These are phyloP conservation scores for Blastobotrys americana DNA, from an alignment of 805 yeast species.

Conservation along the genomic window DNA sequence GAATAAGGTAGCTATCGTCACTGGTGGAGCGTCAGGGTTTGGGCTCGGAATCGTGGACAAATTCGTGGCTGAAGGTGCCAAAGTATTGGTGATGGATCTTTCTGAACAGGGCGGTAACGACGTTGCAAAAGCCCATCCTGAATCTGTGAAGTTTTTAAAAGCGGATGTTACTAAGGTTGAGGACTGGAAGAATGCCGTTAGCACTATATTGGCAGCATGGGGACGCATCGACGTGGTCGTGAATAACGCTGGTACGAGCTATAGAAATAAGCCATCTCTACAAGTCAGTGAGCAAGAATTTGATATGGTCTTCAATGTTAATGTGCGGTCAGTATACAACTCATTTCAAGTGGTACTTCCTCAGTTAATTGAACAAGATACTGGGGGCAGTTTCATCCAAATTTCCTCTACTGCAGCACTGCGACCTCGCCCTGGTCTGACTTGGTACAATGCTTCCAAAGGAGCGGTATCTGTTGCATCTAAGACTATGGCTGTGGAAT, in stretches of 20 bases:
- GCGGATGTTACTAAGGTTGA: too few species aligned
- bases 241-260: constrained; percentile 32
- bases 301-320: constrained; percentile 10
- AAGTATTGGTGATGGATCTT: too few species aligned
- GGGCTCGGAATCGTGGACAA: too few species aligned
- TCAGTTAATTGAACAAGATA: constrained; percentile 10
- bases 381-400: constrained; percentile 14
- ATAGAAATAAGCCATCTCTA: constrained; percentile 5
- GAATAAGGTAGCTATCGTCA: too few species aligned
- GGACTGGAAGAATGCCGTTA: too few species aligned
- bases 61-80: too few species aligned
- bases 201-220: too few species aligned
- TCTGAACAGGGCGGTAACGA: too few species aligned
- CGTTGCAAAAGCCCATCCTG: too few species aligned
- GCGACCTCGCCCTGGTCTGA: background rate
- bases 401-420: constrained; percentile 11
- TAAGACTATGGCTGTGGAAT: background rate
- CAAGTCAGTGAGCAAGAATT: constrained; percentile 12
- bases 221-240: constrained; percentile 32
- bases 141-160: too few species aligned
- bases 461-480: background rate
- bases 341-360: constrained; percentile 14
- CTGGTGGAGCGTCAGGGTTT: too few species aligned
- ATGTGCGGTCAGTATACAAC: constrained; percentile 16
- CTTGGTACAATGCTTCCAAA: background rate